Conservation (phyloP, 768 basidiomycete species). For the Leccinum disarticulatum region DNA sequence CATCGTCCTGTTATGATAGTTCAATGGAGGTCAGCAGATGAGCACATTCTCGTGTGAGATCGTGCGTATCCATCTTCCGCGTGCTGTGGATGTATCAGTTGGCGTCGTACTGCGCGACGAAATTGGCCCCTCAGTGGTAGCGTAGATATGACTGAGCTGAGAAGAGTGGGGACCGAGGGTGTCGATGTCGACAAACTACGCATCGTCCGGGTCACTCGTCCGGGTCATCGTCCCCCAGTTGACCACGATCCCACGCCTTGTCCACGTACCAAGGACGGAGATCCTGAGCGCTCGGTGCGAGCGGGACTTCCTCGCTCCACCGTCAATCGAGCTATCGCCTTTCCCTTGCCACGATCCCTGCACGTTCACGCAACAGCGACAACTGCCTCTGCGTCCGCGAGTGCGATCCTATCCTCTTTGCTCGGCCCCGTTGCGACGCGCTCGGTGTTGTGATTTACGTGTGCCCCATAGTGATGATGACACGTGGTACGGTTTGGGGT, state of each 20-base stretch:
- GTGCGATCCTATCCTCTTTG: constrained; percentile 68
- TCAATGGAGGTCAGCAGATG: too few relatives aligned
- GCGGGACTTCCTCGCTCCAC: neutral
- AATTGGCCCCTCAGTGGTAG: too few relatives aligned
- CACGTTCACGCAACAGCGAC: constrained; percentile 58
- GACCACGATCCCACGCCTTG: constrained; percentile 23
- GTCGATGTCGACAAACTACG: constrained; percentile 1
- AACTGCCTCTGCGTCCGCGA: constrained; percentile 86
- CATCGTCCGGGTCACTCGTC: constrained; percentile 37
- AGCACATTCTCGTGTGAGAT: too few relatives aligned
- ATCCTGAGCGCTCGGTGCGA: constrained; percentile 51
- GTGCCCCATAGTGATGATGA: constrained; percentile 60
- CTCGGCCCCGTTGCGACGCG: constrained; percentile 65
- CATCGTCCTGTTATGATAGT: too few relatives aligned
- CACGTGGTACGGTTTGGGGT: too few relatives aligned
- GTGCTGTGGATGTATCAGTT: too few relatives aligned
- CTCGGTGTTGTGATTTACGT: constrained; percentile 90
- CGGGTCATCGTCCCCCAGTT: constrained; percentile 31
- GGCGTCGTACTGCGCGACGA: too few relatives aligned
- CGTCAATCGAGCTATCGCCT: constrained; percentile 26
- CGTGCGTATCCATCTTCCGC: too few relatives aligned
- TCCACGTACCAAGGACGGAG: constrained; percentile 77
- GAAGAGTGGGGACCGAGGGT: too few relatives aligned
- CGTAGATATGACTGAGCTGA: too few relatives aligned
- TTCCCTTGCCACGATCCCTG: constrained; percentile 45